phyloP scores from a whole-genome alignment of 306 rosid genomes.

The Ormosia emarginata region DNA sequence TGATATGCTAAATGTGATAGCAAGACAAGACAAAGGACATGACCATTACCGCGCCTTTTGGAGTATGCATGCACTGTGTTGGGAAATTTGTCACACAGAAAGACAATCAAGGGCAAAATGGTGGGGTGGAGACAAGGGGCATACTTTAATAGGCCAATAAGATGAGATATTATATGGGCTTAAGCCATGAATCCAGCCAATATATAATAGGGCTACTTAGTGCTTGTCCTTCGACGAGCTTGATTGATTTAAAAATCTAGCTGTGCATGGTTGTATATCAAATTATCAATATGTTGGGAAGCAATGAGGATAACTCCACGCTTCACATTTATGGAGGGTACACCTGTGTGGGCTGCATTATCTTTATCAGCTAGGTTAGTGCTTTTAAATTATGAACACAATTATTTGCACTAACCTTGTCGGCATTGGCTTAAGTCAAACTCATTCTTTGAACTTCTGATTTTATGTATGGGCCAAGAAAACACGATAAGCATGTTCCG shows the following conservation, averaged over 20 bases:
- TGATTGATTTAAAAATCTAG: conserved; percentile 10
- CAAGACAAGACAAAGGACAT: conserved; percentile 12
- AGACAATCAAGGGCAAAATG: neutral
- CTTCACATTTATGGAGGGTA: neutral
- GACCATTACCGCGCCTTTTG: conserved; percentile 21
- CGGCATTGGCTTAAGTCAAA: conserved; percentile 23
- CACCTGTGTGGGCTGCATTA: neutral
- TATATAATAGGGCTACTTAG: neutral
- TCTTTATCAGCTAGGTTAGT: neutral
- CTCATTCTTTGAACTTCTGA: conserved; percentile 1
- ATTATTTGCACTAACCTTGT: conserved; percentile 21
- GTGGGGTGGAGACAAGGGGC: conserved; percentile 22
- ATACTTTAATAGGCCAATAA: neutral
- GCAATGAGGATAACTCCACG: neutral
- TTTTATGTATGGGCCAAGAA: neutral
- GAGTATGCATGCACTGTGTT: conserved; percentile 25
- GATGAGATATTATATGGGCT: neutral
- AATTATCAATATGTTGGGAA: neutral
- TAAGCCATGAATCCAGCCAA: conserved; percentile 11
- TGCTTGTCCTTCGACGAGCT: neutral
- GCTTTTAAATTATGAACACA: conserved; percentile 4
- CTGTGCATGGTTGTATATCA: neutral
- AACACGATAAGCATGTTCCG: neutral
- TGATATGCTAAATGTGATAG: neutral
- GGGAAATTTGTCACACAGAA: conserved; percentile 24